Base-by-base conservation (phyloP, 1,284 basidiomycete species). In the Stereum hirsutum region DNA sequence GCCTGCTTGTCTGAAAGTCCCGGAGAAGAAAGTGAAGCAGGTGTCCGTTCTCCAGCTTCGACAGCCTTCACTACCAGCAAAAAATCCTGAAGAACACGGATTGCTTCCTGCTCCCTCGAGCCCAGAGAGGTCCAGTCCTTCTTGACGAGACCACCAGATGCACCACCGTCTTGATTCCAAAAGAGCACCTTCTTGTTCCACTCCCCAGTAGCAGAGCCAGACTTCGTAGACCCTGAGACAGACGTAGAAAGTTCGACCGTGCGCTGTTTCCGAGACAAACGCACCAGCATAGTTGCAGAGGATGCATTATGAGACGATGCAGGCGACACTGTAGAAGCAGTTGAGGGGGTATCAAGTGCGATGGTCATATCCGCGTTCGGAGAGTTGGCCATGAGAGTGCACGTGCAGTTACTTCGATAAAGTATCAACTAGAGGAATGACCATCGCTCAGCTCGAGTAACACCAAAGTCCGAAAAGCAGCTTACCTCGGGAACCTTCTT, bases 341-440 rank as follows among this genome's bases (percentile, higher is more conserved):
- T n/a, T n/a, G n/a, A n/a, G n/a, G n/a, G 8, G 19, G 14, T 3
- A 26, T 55, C 54, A 40, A 67, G 54, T 19, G 67, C 47, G 12
- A 74, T 45, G 49, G 78, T 74, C 26, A 78, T 58, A 46, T 78
- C 75, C 14, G 64, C 72, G 20, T 52, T 58, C 24, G 75, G 70
- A n/a, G 60, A 57, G 46, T 79, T 78, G 4, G 69, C 63, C 75
- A 78, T 77, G 17, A 78, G 57, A 4, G 64, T 71, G 50, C 66
- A 76, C 49, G 69, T 72, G 64, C 60, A 0, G 57, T 54, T 2
- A 55, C 49, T 31, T 62, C n/a, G 57, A 49, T 73, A 63, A 43
- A 72, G 50, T 5, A 70, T 59, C n/a, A 78, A 52, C 73, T 76
- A 42, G 14, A 34, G 10, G 26, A 26, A 26, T 17, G 17, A 5